A percentile compares a stretch with the other conserved stretches of the same genome.
phyloP scores from a whole-genome alignment of 352 stramenopile species.

The Globisporangium mamillatum region DNA sequence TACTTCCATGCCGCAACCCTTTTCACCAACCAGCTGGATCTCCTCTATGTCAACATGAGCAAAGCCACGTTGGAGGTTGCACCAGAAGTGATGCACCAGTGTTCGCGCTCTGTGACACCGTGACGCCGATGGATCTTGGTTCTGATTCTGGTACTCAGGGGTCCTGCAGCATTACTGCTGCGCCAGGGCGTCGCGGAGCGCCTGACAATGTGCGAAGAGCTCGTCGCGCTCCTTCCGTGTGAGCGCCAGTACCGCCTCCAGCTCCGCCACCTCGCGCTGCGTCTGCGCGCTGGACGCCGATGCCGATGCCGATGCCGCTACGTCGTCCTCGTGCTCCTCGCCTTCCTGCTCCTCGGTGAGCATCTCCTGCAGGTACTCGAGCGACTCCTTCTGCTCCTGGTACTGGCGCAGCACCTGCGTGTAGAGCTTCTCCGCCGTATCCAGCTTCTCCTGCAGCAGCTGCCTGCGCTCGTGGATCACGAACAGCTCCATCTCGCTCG shows the following conservation, averaged over 20 bases:
- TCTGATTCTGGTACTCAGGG: too few relatives aligned
- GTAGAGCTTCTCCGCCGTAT: slow-evolving; percentile 72
- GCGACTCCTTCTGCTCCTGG: slow-evolving; percentile 58
- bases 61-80: background rate
- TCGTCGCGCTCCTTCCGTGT: slow-evolving; percentile 57
- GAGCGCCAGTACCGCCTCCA: slow-evolving; percentile 27
- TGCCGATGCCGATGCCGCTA: background rate
- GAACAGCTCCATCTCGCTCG: slow-evolving; percentile 26
- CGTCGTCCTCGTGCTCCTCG: slow-evolving; percentile 21
- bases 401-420: slow-evolving; percentile 65
- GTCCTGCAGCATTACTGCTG: background rate
- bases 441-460: slow-evolving; percentile 56
- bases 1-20: background rate
- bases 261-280: slow-evolving; percentile 26
- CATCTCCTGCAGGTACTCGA: slow-evolving; percentile 60
- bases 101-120: background rate
- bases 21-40: background rate
- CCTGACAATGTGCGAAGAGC: slow-evolving; percentile 60
- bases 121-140: background rate
- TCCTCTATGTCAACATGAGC: background rate
- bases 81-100: background rate
- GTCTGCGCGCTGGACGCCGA: background rate
- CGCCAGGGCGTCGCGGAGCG: slow-evolving; percentile 48
- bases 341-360: slow-evolving; percentile 45
- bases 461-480: slow-evolving; percentile 39